Base-by-base conservation (phyloP, 192 early-diverging fungal species). In the Dissophora ornata region DNA sequence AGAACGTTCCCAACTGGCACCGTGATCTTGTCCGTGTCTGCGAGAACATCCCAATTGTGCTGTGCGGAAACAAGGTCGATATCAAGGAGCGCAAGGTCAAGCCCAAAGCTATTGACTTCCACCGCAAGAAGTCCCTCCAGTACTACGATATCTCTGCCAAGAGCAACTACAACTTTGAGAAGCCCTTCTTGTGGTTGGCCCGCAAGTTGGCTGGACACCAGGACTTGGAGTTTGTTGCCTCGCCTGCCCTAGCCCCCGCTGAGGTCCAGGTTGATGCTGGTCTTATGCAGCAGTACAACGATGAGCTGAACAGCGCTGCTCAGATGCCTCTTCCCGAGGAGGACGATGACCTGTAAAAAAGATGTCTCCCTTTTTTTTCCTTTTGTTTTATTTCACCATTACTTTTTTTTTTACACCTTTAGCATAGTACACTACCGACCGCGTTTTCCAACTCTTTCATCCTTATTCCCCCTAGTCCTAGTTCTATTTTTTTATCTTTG, bases 1-100 rank as follows among this genome's bases (percentile, higher is more conserved):
- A 98, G 91, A 99, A 96, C 88, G 98, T 99, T 19, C 98, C 98
- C 81, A 99, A 98, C 92, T 99, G 98, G 98, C 98, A 99, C 84
- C 91, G 98, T 83, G 98, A 99, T 85, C 87, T 99, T 36, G 94
- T 96, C 68, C 94, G 98, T 67, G 98, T 99, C 52, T 99, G 98
- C 87, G 98, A 99, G 84, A 98, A 97, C 90, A 95, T 99, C 81
- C 98, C 98, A 26, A 99, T 99, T 81, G 98, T 99, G 69, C 93
- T 99, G 54, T 96, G 94, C 89, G 98, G 98, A 81, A 99, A 99
- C 92, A 99, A 99, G 88, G 97, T 99, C 58, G 98, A 99, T 84
- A 95, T 99, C 86, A 99, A 99, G 92, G 98, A 99, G 84, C 94
- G 98, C 81, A 99, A 98, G 87, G 98, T 99, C 70, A 99, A 98